Conservation (phyloP, 2,329 filamentous ascomycete species). For the Fusarium compactum region DNA sequence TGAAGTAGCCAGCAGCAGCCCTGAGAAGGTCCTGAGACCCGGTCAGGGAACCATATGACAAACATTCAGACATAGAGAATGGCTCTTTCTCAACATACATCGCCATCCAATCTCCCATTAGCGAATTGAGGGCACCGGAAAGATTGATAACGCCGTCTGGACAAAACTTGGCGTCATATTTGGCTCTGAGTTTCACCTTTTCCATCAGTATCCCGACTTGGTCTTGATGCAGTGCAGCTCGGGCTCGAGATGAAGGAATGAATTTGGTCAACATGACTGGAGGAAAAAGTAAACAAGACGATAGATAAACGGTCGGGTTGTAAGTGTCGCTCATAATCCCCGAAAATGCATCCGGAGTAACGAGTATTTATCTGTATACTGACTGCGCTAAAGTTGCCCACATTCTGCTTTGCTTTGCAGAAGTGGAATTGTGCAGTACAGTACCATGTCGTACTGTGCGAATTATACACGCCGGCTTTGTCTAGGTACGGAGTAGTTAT, state of each 20-base stretch:
- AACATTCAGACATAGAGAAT: not conserved
- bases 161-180: not conserved
- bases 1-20: not conserved
- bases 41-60: not conserved
- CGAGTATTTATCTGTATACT: not conserved
- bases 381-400: not conserved
- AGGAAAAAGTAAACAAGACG: not conserved
- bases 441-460: too few relatives aligned
- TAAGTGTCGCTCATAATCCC: not conserved
- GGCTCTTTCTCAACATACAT: too few relatives aligned
- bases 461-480: too few relatives aligned
- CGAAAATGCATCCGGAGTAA: not conserved
- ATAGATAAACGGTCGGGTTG: not conserved
- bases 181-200: not conserved
- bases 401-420: not conserved
- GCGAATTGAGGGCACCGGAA: not conserved
- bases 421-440: not conserved
- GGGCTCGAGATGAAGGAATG: not conserved
- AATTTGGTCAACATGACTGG: not conserved
- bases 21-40: not conserved
- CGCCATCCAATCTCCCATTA: not conserved
- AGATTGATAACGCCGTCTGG: not conserved
- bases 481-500: not conserved
- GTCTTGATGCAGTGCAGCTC: not conserved
- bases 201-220: not conserved